phyloP scores from a whole-genome alignment of 441 rosid species.

The Raphanus hybrid region DNA sequence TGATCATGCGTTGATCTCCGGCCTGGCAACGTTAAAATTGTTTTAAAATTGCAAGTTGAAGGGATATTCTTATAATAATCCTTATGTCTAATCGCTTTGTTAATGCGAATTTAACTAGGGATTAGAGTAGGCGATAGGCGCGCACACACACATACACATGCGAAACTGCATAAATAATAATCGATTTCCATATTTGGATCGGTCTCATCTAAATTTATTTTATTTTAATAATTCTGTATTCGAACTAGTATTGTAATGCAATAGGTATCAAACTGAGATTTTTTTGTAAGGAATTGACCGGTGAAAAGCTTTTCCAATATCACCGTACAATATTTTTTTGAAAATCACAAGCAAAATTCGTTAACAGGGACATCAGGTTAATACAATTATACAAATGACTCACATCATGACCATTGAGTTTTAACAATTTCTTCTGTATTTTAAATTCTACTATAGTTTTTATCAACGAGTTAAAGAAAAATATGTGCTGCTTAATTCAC shows the following conservation, averaged over 20 bases:
- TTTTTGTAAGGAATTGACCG: conserved; percentile 1
- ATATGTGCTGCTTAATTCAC: too few relatives aligned
- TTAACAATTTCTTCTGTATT: neutral
- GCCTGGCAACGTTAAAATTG: neutral
- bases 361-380: neutral
- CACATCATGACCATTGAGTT: neutral
- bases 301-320: conserved; percentile 13
- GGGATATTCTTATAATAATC: too few relatives aligned
- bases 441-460: neutral
- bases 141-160: neutral
- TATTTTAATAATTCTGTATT: neutral
- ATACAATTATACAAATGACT: neutral
- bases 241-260: neutral
- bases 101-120: neutral
- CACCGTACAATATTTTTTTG: neutral
- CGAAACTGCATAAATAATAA: neutral
- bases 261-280: neutral
- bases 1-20: neutral
- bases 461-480: too few relatives aligned
- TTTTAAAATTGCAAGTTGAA: too few relatives aligned
- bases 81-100: neutral
- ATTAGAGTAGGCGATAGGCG: conserved; percentile 28
- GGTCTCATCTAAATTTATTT: neutral
- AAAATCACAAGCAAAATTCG: neutral
- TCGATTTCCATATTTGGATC: conserved; percentile 29